A percentile compares a stretch with the other conserved stretches of the same genome.
Conservation (phyloP, 352 stramenopile genomes). For the Globisporangium carolinianum region DNA sequence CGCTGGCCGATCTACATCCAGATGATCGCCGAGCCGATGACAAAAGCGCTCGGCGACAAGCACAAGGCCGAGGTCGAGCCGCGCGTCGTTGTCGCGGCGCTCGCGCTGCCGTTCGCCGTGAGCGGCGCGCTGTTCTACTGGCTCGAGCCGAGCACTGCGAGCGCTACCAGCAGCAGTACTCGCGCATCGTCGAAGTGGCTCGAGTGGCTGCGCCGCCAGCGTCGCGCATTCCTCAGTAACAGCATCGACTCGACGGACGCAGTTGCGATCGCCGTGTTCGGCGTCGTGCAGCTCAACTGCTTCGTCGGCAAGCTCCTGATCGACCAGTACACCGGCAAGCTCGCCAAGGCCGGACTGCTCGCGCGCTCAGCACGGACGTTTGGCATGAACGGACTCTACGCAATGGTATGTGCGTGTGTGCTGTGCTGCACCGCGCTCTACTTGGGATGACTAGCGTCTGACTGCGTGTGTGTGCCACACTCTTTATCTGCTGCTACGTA, state of each 20-base stretch:
- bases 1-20: constrained; percentile 41
- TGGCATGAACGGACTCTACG: constrained; percentile 65
- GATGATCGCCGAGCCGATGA: constrained; percentile 19
- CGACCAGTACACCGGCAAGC: constrained; percentile 55
- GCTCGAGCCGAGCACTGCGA: constrained; percentile 7
- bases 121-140: constrained; percentile 38
- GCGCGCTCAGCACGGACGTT: constrained; percentile 42
- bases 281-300: constrained; percentile 52
- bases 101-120: constrained; percentile 32
- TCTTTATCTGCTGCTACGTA: too few species aligned
- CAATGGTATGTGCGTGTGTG: constrained; percentile 14
- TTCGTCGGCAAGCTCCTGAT: constrained; percentile 59
- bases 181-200: constrained; percentile 4
- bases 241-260: constrained; percentile 45
- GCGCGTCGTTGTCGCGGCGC: constrained; percentile 23
- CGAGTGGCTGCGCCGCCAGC: constrained; percentile 21
- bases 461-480: not conserved
- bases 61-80: constrained; percentile 41
- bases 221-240: constrained; percentile 12
- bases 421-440: too few species aligned
- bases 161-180: not conserved
- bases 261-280: constrained; percentile 31
- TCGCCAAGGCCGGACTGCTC: constrained; percentile 48
- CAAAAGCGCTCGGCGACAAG: constrained; percentile 19
- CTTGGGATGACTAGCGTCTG: not conserved